phyloP scores from a whole-genome alignment of 2,329 filamentous ascomycete species.

The Calycina herbarum region DNA sequence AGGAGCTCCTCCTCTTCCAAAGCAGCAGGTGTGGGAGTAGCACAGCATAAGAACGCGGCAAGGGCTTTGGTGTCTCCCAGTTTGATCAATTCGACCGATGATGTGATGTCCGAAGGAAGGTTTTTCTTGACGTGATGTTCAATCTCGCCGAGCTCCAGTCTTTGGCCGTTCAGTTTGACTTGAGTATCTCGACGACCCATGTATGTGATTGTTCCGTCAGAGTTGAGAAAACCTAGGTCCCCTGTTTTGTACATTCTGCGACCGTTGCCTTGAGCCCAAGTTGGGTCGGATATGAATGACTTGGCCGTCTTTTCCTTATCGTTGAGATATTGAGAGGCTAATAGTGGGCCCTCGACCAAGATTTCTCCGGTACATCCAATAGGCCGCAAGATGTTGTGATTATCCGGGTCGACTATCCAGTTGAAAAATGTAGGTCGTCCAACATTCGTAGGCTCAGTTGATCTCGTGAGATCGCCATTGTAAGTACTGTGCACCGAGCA shows the following conservation, averaged over 20 bases:
- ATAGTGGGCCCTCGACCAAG: conserved; percentile 26
- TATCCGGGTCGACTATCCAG: conserved; percentile 22
- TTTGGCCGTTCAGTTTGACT: conserved; percentile 63
- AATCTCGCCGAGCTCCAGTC: conserved; percentile 66
- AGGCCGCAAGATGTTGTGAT: conserved; percentile 20
- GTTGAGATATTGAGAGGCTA: conserved; percentile 28
- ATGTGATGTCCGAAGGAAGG: conserved; percentile 3
- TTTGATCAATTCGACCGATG: conserved; percentile 16
- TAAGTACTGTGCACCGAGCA: conserved; percentile 20
- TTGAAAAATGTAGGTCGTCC: conserved; percentile 8
- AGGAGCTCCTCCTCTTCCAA: conserved; percentile 2
- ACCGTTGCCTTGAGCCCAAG: conserved; percentile 21
- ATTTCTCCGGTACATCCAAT: conserved; percentile 27
- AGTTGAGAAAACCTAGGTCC: conserved; percentile 42
- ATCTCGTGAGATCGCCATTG: conserved; percentile 12
- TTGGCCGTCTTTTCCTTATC: conserved; percentile 20
- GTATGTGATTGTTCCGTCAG: conserved; percentile 60
- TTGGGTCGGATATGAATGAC: conserved; percentile 21
- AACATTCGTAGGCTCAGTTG: conserved; percentile 19
- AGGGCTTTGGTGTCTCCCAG: neutral
- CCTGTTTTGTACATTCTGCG: conserved; percentile 38
- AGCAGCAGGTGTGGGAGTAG: neutral
- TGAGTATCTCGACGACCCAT: conserved; percentile 63
- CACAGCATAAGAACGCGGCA: neutral
- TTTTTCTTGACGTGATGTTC: conserved; percentile 29